phyloP scores from a whole-genome alignment of 2,329 filamentous ascomycete genomes.

The Xylariaceae sp. region DNA sequence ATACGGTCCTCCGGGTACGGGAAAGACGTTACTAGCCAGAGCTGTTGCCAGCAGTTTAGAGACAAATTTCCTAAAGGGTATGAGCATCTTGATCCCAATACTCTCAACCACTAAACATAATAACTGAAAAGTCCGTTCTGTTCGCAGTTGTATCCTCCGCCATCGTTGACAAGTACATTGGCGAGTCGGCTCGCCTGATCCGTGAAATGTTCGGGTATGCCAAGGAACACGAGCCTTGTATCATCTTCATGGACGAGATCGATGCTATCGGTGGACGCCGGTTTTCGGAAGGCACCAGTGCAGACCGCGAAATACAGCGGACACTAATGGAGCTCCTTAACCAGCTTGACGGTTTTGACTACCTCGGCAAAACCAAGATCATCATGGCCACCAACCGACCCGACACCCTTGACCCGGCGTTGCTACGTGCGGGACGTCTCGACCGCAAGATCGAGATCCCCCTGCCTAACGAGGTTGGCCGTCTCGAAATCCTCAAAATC shows the following conservation, averaged over 20 bases:
- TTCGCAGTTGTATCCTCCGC: slow-evolving; percentile 85
- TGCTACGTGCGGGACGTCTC: slow-evolving; percentile 85
- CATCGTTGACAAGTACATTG: slow-evolving; percentile 99
- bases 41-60: slow-evolving; percentile 94
- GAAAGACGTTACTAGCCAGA: slow-evolving; percentile 90
- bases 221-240: slow-evolving; percentile 98
- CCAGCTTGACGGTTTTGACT: slow-evolving; percentile 98
- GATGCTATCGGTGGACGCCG: slow-evolving; percentile 95
- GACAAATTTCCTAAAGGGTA: slow-evolving; percentile 97
- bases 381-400: slow-evolving; percentile 99
- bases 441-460: slow-evolving; percentile 98
- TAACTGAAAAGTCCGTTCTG: slow-evolving; percentile 14
- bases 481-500: slow-evolving; percentile 97
- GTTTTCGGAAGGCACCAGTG: slow-evolving; percentile 95
- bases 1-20: slow-evolving; percentile 93
- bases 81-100: slow-evolving; percentile 17
- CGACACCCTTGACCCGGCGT: slow-evolving; percentile 88
- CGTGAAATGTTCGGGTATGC: slow-evolving; percentile 99
- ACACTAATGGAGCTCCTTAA: slow-evolving; percentile 98
- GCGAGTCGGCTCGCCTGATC: slow-evolving; percentile 93
- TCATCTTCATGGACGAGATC: slow-evolving; percentile 99
- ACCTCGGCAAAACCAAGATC: slow-evolving; percentile 98
- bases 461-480: slow-evolving; percentile 91
- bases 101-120: not conserved
- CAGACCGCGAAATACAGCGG: slow-evolving; percentile 95